These are phyloP conservation scores for Paraphoma chrysanthemicola DNA, from an alignment of 2,329 filamentous ascomycete species.

Conservation along the genomic window DNA sequence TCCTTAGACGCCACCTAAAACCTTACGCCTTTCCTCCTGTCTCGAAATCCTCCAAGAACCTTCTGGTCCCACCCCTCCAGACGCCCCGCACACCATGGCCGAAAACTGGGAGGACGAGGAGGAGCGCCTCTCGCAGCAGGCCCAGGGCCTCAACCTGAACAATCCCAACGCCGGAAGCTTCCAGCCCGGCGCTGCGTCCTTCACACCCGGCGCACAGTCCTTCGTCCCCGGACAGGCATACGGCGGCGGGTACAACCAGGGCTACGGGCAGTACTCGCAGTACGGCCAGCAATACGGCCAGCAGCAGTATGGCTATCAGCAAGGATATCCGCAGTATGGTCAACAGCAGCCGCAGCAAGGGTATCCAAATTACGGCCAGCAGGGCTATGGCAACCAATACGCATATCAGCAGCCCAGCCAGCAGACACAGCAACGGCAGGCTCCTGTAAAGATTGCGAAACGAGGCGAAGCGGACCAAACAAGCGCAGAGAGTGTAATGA, in stretches of 20 bases:
- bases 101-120: conserved; percentile 96
- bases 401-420: conserved; percentile 56
- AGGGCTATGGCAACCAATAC: conserved; percentile 32
- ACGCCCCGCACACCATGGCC: conserved; percentile 66
- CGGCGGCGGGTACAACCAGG: conserved; percentile 49
- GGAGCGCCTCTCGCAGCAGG: conserved; percentile 76
- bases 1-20: conserved; percentile 6
- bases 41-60: no score
- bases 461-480: conserved; percentile 60
- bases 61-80: conserved; percentile 1
- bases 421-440: conserved; percentile 54
- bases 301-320: conserved; percentile 47
- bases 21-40: no score
- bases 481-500: conserved; percentile 54
- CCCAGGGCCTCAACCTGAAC: conserved; percentile 43
- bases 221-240: conserved; percentile 78
- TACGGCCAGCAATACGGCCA: conserved; percentile 57
- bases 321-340: conserved; percentile 26
- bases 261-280: conserved; percentile 50
- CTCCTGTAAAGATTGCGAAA: conserved; percentile 69
- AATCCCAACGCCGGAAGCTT: conserved; percentile 54
- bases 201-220: conserved; percentile 73
- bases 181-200: conserved; percentile 71
- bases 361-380: conserved; percentile 20
- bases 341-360: conserved; percentile 23